These are phyloP conservation scores for Phytopythium aichiense DNA, from an alignment of 352 stramenopile genomes.

Conservation along the genomic window DNA sequence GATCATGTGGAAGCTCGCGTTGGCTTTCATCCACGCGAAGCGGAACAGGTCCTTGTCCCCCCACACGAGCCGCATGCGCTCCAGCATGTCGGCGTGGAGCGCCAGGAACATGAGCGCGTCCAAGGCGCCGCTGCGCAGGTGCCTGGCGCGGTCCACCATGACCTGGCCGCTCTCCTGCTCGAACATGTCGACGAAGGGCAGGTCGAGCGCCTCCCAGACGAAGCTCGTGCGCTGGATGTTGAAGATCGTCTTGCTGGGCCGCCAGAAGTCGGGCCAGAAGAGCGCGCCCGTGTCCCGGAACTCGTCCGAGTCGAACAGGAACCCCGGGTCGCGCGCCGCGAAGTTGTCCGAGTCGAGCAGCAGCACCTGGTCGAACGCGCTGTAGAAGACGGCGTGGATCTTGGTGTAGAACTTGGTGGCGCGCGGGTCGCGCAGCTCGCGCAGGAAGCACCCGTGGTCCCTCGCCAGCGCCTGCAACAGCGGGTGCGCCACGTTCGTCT, in stretches of 20 bases:
- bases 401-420: conserved; percentile 69
- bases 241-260: conserved; percentile 20
- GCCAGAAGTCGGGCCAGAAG: conserved; percentile 73
- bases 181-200: conserved; percentile 62
- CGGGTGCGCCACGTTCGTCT: conserved; percentile 41
- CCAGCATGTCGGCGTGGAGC: conserved; percentile 31
- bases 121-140: conserved; percentile 21
- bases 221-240: conserved; percentile 63
- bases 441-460: conserved; percentile 43
- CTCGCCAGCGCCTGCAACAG: conserved; percentile 34
- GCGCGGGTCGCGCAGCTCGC: conserved; percentile 53
- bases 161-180: conserved; percentile 80
- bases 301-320: conserved; percentile 41
- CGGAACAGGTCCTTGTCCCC: conserved; percentile 82
- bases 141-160: conserved; percentile 45
- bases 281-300: conserved; percentile 25
- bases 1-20: conserved; percentile 72
- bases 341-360: conserved; percentile 81
- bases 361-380: conserved; percentile 68
- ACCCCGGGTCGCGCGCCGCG: conserved; percentile 53
- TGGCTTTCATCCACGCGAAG: conserved; percentile 65
- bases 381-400: conserved; percentile 71
- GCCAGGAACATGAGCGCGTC: conserved; percentile 35
- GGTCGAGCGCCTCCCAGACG: conserved; percentile 62
- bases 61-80: conserved; percentile 50